A percentile compares a stretch with the other conserved stretches of the same genome.
Evolutionary conservation across 257 asterid genomes (phyloP).

Genomic region (Solanum raphanifolium): DNA sequence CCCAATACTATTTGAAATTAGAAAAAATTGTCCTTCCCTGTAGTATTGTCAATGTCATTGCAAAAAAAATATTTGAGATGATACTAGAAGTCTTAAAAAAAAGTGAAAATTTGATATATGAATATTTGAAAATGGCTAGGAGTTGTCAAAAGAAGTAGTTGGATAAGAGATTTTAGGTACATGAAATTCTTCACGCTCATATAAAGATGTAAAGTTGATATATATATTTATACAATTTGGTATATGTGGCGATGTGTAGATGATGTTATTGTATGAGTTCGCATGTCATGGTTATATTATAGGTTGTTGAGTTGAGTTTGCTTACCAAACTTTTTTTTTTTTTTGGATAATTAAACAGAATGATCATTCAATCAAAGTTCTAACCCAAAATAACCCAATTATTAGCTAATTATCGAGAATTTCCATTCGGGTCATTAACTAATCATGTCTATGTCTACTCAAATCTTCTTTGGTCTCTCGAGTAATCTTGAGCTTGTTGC

Average conservation of each 20-base stretch:
- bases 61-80: too few relatives aligned
- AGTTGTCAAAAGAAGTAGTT: background rate
- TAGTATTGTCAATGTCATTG: background rate
- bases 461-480: background rate
- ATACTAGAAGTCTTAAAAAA: background rate
- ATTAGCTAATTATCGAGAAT: background rate
- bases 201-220: background rate
- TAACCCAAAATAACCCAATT: background rate
- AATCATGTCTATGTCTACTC: background rate
- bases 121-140: background rate
- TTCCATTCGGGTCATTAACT: background rate
- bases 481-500: background rate
- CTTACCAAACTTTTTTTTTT: background rate
- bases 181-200: background rate
- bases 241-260: background rate
- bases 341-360: background rate
- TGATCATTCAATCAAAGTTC: background rate
- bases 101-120: background rate
- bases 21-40: too few relatives aligned
- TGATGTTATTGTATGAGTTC: background rate
- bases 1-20: too few relatives aligned
- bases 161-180: background rate
- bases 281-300: background rate
- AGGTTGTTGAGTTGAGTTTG: background rate
- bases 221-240: background rate